Percentiles rank a stretch among this genome's conserved stretches.
phyloP scores from a whole-genome alignment of 176 grass and related monocot genomes.

The Dendrocalamus sinicus region DNA sequence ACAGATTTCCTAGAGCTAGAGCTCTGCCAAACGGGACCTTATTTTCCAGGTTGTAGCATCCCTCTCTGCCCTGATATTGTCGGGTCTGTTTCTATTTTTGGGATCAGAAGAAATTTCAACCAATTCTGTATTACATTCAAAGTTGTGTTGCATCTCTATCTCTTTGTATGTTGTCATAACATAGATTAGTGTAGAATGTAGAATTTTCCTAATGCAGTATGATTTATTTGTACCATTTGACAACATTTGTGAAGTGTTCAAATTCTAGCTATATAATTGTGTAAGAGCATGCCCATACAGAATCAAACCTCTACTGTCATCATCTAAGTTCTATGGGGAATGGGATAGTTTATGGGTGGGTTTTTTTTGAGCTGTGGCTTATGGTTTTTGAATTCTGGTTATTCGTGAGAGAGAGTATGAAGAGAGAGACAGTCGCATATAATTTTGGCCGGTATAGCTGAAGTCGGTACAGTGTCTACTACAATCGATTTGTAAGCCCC shows the following conservation, averaged over 20 bases:
- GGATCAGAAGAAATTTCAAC: not conserved
- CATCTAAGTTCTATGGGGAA: not conserved
- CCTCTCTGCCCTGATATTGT: not conserved
- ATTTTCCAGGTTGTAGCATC: not conserved
- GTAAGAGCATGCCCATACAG: not conserved
- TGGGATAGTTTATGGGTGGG: constrained; percentile 13
- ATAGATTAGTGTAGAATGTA: constrained; percentile 8
- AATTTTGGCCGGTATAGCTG: too few relatives aligned
- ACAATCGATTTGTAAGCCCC: too few relatives aligned
- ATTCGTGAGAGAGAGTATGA: too few relatives aligned
- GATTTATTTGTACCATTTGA: constrained; percentile 22
- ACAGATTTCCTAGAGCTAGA: too few relatives aligned
- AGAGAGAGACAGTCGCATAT: too few relatives aligned
- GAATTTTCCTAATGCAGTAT: constrained; percentile 27
- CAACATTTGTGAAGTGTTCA: not conserved
- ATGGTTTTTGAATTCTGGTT: too few relatives aligned
- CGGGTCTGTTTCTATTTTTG: not conserved
- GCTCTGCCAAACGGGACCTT: too few relatives aligned
- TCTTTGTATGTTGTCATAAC: constrained; percentile 15
- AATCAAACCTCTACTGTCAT: not conserved
- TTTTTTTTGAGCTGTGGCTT: too few relatives aligned
- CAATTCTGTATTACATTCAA: not conserved
- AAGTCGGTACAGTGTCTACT: too few relatives aligned
- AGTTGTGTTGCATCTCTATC: constrained; percentile 4
- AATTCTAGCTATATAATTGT: constrained; percentile 8